Base-by-base conservation (phyloP, 2,329 filamentous ascomycete genomes). In the Sporothrix dimorphospora region DNA sequence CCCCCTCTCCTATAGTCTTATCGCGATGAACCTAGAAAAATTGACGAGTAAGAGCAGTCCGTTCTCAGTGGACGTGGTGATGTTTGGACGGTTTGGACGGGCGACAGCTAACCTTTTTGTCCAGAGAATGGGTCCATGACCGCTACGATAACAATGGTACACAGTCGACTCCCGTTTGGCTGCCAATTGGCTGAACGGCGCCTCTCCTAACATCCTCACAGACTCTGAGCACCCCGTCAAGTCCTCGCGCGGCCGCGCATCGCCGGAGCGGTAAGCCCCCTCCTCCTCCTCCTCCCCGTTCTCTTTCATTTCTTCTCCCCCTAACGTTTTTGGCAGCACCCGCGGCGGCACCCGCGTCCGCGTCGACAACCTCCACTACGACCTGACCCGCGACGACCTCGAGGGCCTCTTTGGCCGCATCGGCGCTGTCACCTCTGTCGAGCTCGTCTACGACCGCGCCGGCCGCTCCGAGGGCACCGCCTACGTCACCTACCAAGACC, bases 91-190 rank as follows among this genome's bases (percentile, higher is more conserved):
- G n/a, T n/a, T n/a, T 55, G 11, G 3, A 65, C 0, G 21, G 40
- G 34, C 57, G 30, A 7, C 47, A 3, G 27, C 61, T 71, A 49
- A 71, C 53, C 7, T 7, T 40, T 40, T 3, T 2, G 0, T 34
- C 30, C 75, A 93, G 93, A 79, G 94, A 97, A 85, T 98, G 94
- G 94, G 93, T 97, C 77, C 94, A 98, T 81, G 93, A 97, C 83
- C 92, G 90, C 80, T 97, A 90, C 80, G 92, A 96, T 81, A 92
- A 93, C 78, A 88, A 91, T 80, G 86, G 90, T 87, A 63, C 6
- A 34, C 21, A 51, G 16, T 34, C 49, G 30, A 27, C 27, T 34
- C 16, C 3, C 9, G 12, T 47, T 19, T 45, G 45, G 19, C 16
- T 6, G 19, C 27, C 24, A 6, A 5, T 1, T 16, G 4, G 16